These are phyloP conservation scores for Neospora caninum DNA, from an alignment of 169 alveolate genomes.

Conservation along the genomic window DNA sequence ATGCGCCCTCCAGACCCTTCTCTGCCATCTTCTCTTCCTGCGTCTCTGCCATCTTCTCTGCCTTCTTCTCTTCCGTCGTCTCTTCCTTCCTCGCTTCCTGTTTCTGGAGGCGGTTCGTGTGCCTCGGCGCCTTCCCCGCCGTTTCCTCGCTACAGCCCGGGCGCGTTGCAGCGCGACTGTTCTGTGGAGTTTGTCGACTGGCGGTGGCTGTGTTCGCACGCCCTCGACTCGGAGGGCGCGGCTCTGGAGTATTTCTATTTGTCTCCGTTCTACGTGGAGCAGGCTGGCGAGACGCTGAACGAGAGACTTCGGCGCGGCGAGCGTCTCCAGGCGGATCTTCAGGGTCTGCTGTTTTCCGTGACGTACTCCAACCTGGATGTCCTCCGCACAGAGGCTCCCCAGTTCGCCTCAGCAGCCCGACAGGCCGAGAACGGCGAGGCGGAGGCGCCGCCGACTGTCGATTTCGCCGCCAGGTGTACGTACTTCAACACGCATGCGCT, in stretches of 20 bases:
- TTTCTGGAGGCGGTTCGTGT: not conserved
- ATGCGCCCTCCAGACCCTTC: not conserved
- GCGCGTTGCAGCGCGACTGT: constrained; percentile 27
- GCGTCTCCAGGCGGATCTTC: not conserved
- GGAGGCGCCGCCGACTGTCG: not conserved
- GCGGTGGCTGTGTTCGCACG: constrained; percentile 35
- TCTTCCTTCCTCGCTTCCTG: not conserved
- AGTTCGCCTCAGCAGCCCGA: not conserved
- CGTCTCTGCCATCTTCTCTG: not conserved
- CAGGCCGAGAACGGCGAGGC: not conserved
- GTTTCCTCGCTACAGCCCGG: constrained; percentile 7
- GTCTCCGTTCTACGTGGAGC: constrained; percentile 38
- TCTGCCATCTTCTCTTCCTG: not conserved
- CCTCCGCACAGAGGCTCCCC: constrained; percentile 3
- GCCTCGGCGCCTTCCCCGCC: not conserved
- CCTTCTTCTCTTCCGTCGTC: not conserved
- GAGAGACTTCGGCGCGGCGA: constrained; percentile 43
- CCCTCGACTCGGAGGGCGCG: constrained; percentile 18
- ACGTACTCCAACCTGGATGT: constrained; percentile 10
- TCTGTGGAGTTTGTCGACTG: constrained; percentile 27
- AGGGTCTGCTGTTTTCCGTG: constrained; percentile 6
- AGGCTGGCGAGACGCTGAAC: not conserved
- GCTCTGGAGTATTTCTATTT: constrained; percentile 41
- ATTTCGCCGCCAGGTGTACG: constrained; percentile 13
- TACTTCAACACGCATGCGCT: constrained; percentile 2